Percentiles rank a stretch among this genome's conserved stretches.
These are phyloP conservation scores for Scenedesmus sp. DNA, from an alignment of 163 green algal species.

Conservation along the genomic window DNA sequence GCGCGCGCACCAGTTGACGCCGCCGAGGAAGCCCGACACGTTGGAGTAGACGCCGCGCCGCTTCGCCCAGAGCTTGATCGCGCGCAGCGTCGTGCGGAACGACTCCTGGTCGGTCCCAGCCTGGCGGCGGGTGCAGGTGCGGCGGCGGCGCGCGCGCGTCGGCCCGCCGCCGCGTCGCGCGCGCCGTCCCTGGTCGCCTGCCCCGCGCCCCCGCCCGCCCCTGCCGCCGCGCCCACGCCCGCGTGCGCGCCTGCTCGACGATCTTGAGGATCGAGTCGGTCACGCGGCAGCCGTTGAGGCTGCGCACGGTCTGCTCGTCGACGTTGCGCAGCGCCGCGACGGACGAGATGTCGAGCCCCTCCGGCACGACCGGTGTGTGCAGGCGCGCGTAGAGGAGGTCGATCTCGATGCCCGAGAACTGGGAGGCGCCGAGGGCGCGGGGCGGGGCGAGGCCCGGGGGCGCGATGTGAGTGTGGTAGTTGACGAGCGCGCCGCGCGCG, in stretches of 20 bases:
- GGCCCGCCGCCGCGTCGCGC: no score
- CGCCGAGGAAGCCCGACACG: slow-evolving; percentile 91
- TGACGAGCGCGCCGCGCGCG: no score
- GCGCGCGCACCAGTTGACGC: slow-evolving; percentile 99
- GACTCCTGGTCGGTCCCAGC: slow-evolving; percentile 36
- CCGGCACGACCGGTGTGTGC: slow-evolving; percentile 66
- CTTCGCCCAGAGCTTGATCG: slow-evolving; percentile 96
- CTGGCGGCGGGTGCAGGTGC: no score
- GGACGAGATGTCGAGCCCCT: slow-evolving; percentile 87
- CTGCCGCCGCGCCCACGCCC: no score
- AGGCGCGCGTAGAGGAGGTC: slow-evolving; percentile 96
- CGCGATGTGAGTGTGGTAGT: background rate
- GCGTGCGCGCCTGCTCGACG: slow-evolving; percentile 44
- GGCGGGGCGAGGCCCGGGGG: background rate
- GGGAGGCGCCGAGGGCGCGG: background rate
- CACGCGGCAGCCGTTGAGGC: slow-evolving; percentile 95
- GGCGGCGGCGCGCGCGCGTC: no score
- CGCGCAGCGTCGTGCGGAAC: slow-evolving; percentile 65
- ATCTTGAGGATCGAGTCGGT: slow-evolving; percentile 91
- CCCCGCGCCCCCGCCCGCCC: no score
- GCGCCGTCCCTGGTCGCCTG: no score
- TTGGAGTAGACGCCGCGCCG: slow-evolving; percentile 81
- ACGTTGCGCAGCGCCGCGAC: slow-evolving; percentile 83
- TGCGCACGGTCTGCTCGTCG: slow-evolving; percentile 83
- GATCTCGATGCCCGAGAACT: slow-evolving; percentile 92